Conservation (phyloP, 164 flowering plant species). For the Liquidambar formosana region DNA sequence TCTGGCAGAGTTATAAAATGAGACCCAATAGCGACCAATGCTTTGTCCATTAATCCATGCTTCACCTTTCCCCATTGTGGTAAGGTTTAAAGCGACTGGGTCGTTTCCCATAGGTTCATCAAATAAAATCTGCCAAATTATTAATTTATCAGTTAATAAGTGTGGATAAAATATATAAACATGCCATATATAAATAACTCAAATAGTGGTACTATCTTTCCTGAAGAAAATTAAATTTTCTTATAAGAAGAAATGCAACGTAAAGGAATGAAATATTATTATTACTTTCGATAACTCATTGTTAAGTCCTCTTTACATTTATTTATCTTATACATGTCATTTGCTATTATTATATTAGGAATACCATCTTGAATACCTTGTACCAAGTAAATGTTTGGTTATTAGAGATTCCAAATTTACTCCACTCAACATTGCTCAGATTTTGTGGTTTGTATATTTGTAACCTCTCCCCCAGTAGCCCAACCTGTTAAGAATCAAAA, state of each 20-base stretch:
- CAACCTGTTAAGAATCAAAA: slow-evolving; percentile 35
- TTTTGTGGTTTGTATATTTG: slow-evolving; percentile 30
- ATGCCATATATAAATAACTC: too few relatives aligned
- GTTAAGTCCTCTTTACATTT: too few relatives aligned
- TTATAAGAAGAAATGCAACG: too few relatives aligned
- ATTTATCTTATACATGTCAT: background rate
- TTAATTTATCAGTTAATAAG: background rate
- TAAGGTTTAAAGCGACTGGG: slow-evolving; percentile 30
- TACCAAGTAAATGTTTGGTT: slow-evolving; percentile 51
- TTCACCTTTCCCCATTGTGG: slow-evolving; percentile 40
- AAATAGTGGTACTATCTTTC: too few relatives aligned
- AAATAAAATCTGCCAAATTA: slow-evolving; percentile 22
- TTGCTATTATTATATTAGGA: background rate
- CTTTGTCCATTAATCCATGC: slow-evolving; percentile 45
- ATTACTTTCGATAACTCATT: too few relatives aligned
- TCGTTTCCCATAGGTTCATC: slow-evolving; percentile 32
- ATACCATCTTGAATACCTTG: slow-evolving; percentile 30
- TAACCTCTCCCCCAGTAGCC: slow-evolving; percentile 42
- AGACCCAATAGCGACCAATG: slow-evolving; percentile 42
- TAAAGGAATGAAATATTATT: too few relatives aligned
- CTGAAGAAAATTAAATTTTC: too few relatives aligned
- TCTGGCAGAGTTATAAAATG: slow-evolving; percentile 17
- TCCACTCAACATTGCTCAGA: slow-evolving; percentile 32
- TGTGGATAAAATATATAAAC: background rate
- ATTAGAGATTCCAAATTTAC: slow-evolving; percentile 3